Evolutionary conservation across 805 yeast species (phyloP), one percentile per base, ranked within the genome.

Genomic region (Kodamaea jinghongensis): DNA sequence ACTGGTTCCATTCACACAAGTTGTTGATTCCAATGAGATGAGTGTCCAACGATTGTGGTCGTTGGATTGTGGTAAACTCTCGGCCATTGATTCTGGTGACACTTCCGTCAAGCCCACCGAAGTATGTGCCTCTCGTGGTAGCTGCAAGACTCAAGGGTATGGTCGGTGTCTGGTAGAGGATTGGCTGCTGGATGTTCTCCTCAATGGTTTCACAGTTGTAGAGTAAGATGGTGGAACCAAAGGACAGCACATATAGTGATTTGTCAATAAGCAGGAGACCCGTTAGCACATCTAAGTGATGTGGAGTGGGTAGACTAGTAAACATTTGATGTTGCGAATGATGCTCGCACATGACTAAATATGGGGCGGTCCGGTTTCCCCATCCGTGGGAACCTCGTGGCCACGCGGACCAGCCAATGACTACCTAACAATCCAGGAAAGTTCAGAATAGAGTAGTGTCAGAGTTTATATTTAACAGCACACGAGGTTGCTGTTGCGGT

Each of bases 91-190:
- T 54, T 34, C 65, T 67, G 14, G 71, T 56, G 1, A 82, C 61
- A n/a, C 69, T 58, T 2, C 88, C 86, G 45, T 78, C 78, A 2
- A 78, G 61, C 17, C 70, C 67, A 0, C 83, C 82, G 2, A 69
- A 65, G 42, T 63, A 75, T 1, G 76, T 68, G 6, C 54, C 43
- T 28, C 45, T 58, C 47, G 58, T 30, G 37, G 52, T 52, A 42
- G 49, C 44, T 3, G 65, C 60, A 16, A 68, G 55, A 16, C 57
- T 47, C n/a, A 66, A 51, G 9, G 58, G 55, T 4, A 66, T 58
- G 25, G 51, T 41, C 4, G 35, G 23, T 4, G 52, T 34, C 7
- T 44, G 11, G 42, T 20, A 20, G 8, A 20, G 23, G 5, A 20
- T 8, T 6, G 52, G 31, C 43, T 31, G 28, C 8, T 28, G 37